A percentile compares a stretch with the other conserved stretches of the same genome.
These are phyloP conservation scores for Penicillium sp. DNA, from an alignment of 2,329 filamentous ascomycete species.

Conservation along the genomic window DNA sequence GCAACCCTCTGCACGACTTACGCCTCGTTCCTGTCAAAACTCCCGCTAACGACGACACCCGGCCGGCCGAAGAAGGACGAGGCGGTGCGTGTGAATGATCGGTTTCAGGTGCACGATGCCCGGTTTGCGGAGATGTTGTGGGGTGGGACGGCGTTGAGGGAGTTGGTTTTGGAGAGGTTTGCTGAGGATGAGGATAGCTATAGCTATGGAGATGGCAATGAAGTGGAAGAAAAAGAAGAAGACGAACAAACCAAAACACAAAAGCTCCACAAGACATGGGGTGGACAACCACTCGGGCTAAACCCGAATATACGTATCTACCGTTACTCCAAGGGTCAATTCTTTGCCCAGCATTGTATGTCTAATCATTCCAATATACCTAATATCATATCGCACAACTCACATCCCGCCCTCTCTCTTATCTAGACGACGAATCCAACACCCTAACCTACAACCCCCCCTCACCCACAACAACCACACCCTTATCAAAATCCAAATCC, in stretches of 20 bases:
- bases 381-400: no score
- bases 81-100: slow-evolving; percentile 85
- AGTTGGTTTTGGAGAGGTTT: slow-evolving; percentile 56
- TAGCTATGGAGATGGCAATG: slow-evolving; percentile 33
- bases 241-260: slow-evolving; percentile 19
- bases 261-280: slow-evolving; percentile 63
- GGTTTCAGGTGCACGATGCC: slow-evolving; percentile 80
- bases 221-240: slow-evolving; percentile 14
- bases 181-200: slow-evolving; percentile 35
- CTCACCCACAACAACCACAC: slow-evolving; percentile 31
- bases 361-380: slow-evolving; percentile 36
- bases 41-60: slow-evolving; percentile 79
- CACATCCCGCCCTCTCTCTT: not conserved
- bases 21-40: slow-evolving; percentile 71
- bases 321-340: slow-evolving; percentile 83
- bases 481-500: slow-evolving; percentile 37
- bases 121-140: slow-evolving; percentile 77
- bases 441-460: slow-evolving; percentile 64
- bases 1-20: slow-evolving; percentile 76
- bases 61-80: slow-evolving; percentile 79
- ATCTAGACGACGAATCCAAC: slow-evolving; percentile 84
- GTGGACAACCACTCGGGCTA: slow-evolving; percentile 79
- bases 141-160: slow-evolving; percentile 75
- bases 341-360: slow-evolving; percentile 91
- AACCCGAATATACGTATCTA: slow-evolving; percentile 91